phyloP scores from a whole-genome alignment of 75 land plant species.

The Cunninghamia lanceolata region DNA sequence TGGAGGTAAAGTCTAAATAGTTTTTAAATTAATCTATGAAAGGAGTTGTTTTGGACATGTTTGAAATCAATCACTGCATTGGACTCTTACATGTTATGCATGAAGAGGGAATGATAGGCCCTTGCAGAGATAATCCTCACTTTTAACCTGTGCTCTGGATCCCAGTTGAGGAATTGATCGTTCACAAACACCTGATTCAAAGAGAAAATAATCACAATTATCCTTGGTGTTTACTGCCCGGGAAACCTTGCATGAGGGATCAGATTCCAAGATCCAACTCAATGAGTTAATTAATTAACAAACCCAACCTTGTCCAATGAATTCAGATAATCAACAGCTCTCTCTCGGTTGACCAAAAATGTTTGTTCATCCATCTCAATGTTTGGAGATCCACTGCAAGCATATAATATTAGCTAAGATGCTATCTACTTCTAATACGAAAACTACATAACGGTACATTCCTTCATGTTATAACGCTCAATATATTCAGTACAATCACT shows the following conservation, averaged over 20 bases:
- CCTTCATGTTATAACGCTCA: too few species aligned
- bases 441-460: too few species aligned
- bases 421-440: too few species aligned
- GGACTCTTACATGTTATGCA: conserved; percentile 44
- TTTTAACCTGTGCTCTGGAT: conserved; percentile 42
- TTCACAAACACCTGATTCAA: conserved; percentile 39
- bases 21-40: too few species aligned
- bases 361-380: conserved; percentile 53
- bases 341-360: conserved; percentile 46
- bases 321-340: conserved; percentile 48
- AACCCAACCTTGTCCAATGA: conserved; percentile 37
- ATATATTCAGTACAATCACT: background rate
- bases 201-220: background rate
- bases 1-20: conserved; percentile 14
- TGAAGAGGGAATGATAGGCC: conserved; percentile 48
- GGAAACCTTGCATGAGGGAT: background rate
- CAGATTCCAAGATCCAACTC: background rate
- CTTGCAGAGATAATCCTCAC: conserved; percentile 48
- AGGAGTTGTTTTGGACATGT: background rate
- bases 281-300: background rate
- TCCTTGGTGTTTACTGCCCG: background rate
- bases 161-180: conserved; percentile 53
- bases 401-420: background rate
- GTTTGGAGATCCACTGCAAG: conserved; percentile 42
- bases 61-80: background rate